Evolutionary conservation across 257 asterid species (phyloP).

Genomic region (Petunia axillaris): DNA sequence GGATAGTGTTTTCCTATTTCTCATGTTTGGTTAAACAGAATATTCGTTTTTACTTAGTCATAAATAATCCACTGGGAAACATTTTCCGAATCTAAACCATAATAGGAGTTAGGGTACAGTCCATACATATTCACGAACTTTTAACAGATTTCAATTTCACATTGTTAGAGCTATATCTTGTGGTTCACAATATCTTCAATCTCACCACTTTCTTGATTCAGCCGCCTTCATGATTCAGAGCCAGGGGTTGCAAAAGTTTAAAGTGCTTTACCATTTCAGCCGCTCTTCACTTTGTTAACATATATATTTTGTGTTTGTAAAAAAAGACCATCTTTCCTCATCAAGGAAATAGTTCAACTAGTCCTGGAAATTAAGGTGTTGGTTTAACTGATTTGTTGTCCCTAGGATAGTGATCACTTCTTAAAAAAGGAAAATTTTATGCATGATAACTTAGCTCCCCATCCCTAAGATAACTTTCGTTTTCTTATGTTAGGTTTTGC

Average conservation of each 20-base stretch:
- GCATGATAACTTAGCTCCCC: neutral
- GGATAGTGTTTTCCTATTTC: no score
- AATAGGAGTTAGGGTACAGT: no score
- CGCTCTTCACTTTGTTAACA: constrained; percentile 33
- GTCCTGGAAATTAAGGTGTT: neutral
- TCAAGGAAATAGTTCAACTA: neutral
- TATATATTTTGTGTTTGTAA: neutral
- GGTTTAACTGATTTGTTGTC: neutral
- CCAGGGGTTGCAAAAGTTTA: neutral
- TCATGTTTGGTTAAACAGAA: no score
- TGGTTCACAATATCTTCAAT: neutral
- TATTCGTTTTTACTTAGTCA: no score
- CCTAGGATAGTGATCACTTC: neutral
- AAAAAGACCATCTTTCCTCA: neutral
- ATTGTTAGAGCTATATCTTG: neutral
- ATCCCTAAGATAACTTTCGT: no score
- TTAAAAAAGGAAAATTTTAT: neutral
- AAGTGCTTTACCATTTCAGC: constrained; percentile 29
- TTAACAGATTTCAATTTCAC: constrained; percentile 30
- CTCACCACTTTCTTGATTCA: neutral
- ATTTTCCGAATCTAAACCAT: no score
- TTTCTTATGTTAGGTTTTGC: no score
- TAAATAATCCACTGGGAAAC: no score
- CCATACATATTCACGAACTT: neutral
- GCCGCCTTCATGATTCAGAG: neutral